A percentile compares a stretch with the other conserved stretches of the same genome.
Conservation (phyloP, 305 asterid genomes). For the Ilex paraguariensis region DNA sequence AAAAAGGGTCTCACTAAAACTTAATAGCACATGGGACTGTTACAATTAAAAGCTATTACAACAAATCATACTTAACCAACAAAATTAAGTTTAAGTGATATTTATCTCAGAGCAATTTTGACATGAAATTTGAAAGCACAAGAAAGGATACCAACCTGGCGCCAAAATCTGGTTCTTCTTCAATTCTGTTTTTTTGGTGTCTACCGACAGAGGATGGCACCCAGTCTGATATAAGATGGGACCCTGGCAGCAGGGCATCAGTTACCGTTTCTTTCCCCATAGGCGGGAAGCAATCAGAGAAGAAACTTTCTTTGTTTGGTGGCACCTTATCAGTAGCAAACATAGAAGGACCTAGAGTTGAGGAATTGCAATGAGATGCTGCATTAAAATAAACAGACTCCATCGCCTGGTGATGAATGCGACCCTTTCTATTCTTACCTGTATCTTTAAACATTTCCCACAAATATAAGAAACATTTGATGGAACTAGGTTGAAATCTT, state of each 20-base stretch:
- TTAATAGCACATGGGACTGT: no score
- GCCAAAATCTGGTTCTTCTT: slow-evolving; percentile 86
- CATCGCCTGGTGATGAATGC: slow-evolving; percentile 13
- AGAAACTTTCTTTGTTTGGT: slow-evolving; percentile 31
- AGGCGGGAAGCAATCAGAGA: slow-evolving; percentile 25
- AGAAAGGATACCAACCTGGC: slow-evolving; percentile 64
- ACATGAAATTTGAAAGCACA: background rate
- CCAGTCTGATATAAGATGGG: slow-evolving; percentile 93
- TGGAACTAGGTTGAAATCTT: slow-evolving; percentile 68
- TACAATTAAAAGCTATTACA: no score
- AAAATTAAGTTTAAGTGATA: no score
- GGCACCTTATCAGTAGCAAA: slow-evolving; percentile 35
- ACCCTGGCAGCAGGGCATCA: slow-evolving; percentile 60
- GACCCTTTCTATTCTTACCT: slow-evolving; percentile 34
- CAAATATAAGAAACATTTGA: slow-evolving; percentile 54
- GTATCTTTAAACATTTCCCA: slow-evolving; percentile 56
- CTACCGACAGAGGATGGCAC: slow-evolving; percentile 31
- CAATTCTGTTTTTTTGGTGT: slow-evolving; percentile 37
- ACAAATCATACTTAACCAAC: no score
- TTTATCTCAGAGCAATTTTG: no score
- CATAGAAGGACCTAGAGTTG: slow-evolving; percentile 35
- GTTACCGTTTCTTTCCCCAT: slow-evolving; percentile 45
- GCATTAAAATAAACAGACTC: slow-evolving; percentile 24
- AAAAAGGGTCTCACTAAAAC: no score
- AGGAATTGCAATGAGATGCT: slow-evolving; percentile 31